phyloP scores from a whole-genome alignment of 495 filamentous ascomycete genomes.

The Endocarpon pusillum region DNA sequence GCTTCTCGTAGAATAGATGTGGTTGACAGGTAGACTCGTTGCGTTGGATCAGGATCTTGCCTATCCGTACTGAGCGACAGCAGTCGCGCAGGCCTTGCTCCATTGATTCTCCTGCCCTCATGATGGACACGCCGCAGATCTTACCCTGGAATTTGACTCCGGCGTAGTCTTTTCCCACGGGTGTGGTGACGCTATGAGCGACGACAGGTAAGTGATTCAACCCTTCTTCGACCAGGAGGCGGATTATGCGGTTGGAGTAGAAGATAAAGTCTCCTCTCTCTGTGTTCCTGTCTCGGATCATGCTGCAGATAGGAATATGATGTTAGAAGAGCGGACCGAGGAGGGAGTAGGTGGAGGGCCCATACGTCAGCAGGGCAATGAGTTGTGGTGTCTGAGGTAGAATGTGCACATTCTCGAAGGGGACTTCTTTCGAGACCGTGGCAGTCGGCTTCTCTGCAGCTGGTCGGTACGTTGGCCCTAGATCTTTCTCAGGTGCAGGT shows the following conservation, averaged over 20 bases:
- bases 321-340: constrained; percentile 4
- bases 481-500: constrained; percentile 47
- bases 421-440: constrained; percentile 72
- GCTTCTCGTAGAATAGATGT: constrained; percentile 89
- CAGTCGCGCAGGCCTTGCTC: constrained; percentile 93
- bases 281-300: constrained; percentile 85
- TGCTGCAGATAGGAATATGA: constrained; percentile 38
- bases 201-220: constrained; percentile 90
- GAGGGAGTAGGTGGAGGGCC: constrained; percentile 8
- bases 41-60: constrained; percentile 93
- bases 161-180: constrained; percentile 72
- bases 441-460: constrained; percentile 70
- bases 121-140: constrained; percentile 96
- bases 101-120: constrained; percentile 97
- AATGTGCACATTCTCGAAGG: constrained; percentile 74
- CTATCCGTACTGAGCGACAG: constrained; percentile 88
- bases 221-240: constrained; percentile 92
- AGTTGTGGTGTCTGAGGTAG: constrained; percentile 89
- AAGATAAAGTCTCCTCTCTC: constrained; percentile 93
- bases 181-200: constrained; percentile 73
- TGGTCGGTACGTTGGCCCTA: constrained; percentile 65
- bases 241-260: constrained; percentile 97
- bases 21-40: constrained; percentile 90
- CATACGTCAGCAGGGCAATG: constrained; percentile 92
- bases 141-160: constrained; percentile 94